phyloP scores from a whole-genome alignment of 306 rosid genomes.

The Adenanthera pavonina region DNA sequence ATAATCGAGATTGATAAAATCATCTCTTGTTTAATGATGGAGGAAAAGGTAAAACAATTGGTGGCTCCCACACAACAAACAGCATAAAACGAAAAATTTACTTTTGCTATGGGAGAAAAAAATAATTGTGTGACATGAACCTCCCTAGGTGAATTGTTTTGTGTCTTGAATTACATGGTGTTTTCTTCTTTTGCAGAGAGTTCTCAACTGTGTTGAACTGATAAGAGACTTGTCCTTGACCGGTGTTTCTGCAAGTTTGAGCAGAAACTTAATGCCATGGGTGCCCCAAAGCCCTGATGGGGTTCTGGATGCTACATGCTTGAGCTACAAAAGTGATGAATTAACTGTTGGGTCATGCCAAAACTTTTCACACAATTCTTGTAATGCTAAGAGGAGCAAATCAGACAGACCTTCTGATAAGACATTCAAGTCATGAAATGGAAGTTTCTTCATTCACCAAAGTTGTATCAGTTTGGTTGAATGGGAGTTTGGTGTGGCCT shows the following conservation, averaged over 20 bases:
- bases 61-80: slow-evolving; percentile 32
- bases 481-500: slow-evolving; percentile 63
- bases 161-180: slow-evolving; percentile 17
- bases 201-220: slow-evolving; percentile 78
- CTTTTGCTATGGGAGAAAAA: slow-evolving; percentile 29
- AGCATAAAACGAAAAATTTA: slow-evolving; percentile 25
- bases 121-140: slow-evolving; percentile 28
- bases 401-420: slow-evolving; percentile 47
- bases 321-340: slow-evolving; percentile 83
- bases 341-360: slow-evolving; percentile 75
- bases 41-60: slow-evolving; percentile 73
- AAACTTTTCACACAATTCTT: slow-evolving; percentile 64
- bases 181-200: slow-evolving; percentile 66
- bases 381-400: slow-evolving; percentile 63
- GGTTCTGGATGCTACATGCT: slow-evolving; percentile 83
- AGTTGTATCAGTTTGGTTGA: slow-evolving; percentile 61
- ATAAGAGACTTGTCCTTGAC: slow-evolving; percentile 63
- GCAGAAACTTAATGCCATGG: slow-evolving; percentile 41
- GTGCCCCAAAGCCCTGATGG: slow-evolving; percentile 82
- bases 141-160: slow-evolving; percentile 24
- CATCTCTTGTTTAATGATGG: slow-evolving; percentile 54
- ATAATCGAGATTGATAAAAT: slow-evolving; percentile 56
- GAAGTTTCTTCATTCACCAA: slow-evolving; percentile 55
- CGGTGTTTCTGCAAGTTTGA: slow-evolving; percentile 45
- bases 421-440: slow-evolving; percentile 56